Evolutionary conservation across 306 rosid species (phyloP).

Genomic region (Cucumis melo): DNA sequence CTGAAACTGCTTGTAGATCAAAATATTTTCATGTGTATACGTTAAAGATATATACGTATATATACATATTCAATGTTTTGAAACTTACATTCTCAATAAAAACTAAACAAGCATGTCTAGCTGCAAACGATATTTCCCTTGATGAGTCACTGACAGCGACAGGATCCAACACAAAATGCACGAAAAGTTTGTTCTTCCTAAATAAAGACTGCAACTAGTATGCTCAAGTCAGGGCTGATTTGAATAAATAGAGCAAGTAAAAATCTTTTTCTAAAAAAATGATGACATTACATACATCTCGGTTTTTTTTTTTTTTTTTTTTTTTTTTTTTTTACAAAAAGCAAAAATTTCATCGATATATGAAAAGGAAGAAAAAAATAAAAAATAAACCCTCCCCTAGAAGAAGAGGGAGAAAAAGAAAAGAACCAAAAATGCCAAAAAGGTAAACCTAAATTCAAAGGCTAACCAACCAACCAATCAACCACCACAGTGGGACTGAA

Average conservation of each 20-base stretch:
- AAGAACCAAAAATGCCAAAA: not conserved
- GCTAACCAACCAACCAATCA: not conserved
- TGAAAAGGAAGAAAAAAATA: not conserved
- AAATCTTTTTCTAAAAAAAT: too few species aligned
- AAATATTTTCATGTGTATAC: too few species aligned
- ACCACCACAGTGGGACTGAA: not conserved
- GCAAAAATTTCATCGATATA: not conserved
- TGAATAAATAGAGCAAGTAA: not conserved
- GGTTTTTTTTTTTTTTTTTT: too few species aligned
- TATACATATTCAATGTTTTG: not conserved
- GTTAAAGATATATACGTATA: not conserved
- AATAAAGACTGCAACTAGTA: conserved; percentile 22
- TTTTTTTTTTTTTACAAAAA: too few species aligned
- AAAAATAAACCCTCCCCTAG: not conserved
- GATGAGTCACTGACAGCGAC: conserved; percentile 20
- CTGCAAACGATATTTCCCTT: conserved; percentile 34
- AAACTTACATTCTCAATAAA: conserved; percentile 30
- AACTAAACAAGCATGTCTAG: conserved; percentile 32
- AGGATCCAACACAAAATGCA: conserved; percentile 43
- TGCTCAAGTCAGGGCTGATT: not conserved
- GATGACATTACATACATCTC: not conserved
- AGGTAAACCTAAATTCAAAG: not conserved
- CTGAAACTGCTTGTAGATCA: conserved; percentile 16
- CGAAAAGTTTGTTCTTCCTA: conserved; percentile 26
- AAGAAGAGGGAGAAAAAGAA: too few species aligned